Base-by-base conservation (phyloP, 1,284 basidiomycete genomes). In the Sporisorium iseilematis-ciliati region DNA sequence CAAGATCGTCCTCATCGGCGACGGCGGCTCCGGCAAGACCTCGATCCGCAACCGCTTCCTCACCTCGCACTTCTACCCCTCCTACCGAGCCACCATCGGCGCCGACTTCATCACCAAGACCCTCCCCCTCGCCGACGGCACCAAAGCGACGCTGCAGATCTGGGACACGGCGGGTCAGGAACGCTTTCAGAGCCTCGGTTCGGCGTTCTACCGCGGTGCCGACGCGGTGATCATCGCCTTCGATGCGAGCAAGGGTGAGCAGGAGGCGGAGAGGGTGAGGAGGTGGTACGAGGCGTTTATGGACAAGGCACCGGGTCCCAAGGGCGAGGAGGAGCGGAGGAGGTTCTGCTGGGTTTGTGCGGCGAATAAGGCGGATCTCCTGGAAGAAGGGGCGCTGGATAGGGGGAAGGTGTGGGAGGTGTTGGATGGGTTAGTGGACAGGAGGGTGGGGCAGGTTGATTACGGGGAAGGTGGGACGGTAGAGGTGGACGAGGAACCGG, bases 121-220 rank as follows among this genome's bases (percentile, higher is more conserved):
- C 2, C 45, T 82, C 0, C 65, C 65, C 12, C 23, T 67, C 23
- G 70, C 73, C 5, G 56, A 70, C 0, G 73, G 70, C 12, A 57
- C 63, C 33, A 68, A 72, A n/a, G 69, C 69, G 23, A 70, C 59
- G 5, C 51, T 79, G 25, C 67, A 75, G 26, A 73, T 79, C 38
- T 79, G 77, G 77, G 77, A 79, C 20, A 82, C 81, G 0, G 81
- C 81, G 2, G 81, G 81, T 0, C 81, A 82, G 61, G 81, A 85
- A 41, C 66, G 83, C 12, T 85, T 85, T 56, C 74, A 80, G 46
- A 74, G 77, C 23, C 57, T 85, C 18, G 82, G 82, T 0, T 62
- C 70, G 5, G 82, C 81, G 14, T 82, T 82, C 50, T 82, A 82
- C 48, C 40, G 81, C 6, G 81, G 81, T 26, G 79, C 81, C 2